phyloP scores from a whole-genome alignment of 1,284 basidiomycete species.

The Ceratobasidium sp. region DNA sequence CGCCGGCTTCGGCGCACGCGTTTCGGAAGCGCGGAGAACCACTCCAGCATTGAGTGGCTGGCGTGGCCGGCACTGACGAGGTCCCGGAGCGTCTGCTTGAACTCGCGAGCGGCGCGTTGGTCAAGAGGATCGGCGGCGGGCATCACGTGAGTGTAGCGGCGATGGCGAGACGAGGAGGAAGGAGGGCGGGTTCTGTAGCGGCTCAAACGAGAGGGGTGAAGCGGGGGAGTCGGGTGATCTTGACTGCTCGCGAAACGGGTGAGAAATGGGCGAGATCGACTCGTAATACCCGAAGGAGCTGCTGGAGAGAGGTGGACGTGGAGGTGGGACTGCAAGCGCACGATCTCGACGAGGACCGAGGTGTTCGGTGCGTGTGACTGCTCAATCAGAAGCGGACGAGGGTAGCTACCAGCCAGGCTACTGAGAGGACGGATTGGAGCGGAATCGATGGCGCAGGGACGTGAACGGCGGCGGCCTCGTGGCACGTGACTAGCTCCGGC shows the following conservation, averaged over 20 bases:
- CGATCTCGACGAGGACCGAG: not conserved
- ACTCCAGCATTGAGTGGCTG: not conserved
- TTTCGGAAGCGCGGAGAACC: slow-evolving; percentile 1
- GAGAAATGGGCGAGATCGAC: not conserved
- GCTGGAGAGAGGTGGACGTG: not conserved
- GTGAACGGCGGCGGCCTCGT: too few relatives aligned
- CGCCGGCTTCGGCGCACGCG: not conserved
- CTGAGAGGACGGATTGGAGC: too few relatives aligned
- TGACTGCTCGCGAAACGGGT: not conserved
- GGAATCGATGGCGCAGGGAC: too few relatives aligned
- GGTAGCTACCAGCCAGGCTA: too few relatives aligned
- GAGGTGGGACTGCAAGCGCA: not conserved
- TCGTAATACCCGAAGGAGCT: not conserved
- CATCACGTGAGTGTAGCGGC: not conserved
- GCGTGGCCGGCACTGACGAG: not conserved
- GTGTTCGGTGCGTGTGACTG: not conserved
- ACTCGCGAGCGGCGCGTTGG: not conserved
- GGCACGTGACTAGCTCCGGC: too few relatives aligned
- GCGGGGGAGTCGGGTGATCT: not conserved
- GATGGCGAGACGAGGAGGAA: not conserved
- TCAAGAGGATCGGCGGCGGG: not conserved
- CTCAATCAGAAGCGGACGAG: too few relatives aligned
- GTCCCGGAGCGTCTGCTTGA: not conserved
- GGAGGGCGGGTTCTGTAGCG: too few relatives aligned
- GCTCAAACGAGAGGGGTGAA: not conserved